Percentiles rank a stretch among this genome's conserved stretches.
Evolutionary conservation across 2,329 filamentous ascomycete species (phyloP).

Genomic region (Epichloe aotearoae): DNA sequence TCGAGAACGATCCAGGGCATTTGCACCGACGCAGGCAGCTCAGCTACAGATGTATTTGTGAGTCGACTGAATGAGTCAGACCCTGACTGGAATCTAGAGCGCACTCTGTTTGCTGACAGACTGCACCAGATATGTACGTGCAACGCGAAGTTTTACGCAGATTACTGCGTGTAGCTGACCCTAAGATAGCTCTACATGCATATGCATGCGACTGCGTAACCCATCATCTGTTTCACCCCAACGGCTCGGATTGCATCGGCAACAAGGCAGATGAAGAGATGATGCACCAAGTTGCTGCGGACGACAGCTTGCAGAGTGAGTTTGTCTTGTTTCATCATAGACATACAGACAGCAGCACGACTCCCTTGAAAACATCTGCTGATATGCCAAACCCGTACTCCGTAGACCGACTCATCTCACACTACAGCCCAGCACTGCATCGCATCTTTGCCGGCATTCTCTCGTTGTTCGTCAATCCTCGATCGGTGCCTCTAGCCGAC

Average conservation of each 20-base stretch:
- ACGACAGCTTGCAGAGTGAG: slow-evolving; percentile 52
- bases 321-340: background rate
- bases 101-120: background rate
- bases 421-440: slow-evolving; percentile 42
- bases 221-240: slow-evolving; percentile 55
- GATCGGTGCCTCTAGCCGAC: slow-evolving; percentile 45
- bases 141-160: background rate
- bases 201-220: slow-evolving; percentile 59
- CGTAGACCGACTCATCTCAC: slow-evolving; percentile 43
- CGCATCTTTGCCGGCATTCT: slow-evolving; percentile 32
- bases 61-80: slow-evolving; percentile 7
- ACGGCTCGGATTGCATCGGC: slow-evolving; percentile 47
- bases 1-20: slow-evolving; percentile 39
- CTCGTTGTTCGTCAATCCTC: slow-evolving; percentile 36
- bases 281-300: slow-evolving; percentile 56
- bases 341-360: background rate
- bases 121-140: slow-evolving; percentile 3
- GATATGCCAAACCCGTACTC: background rate
- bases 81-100: background rate
- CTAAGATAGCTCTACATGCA: slow-evolving; percentile 36
- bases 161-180: background rate
- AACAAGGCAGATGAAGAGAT: slow-evolving; percentile 43
- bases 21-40: slow-evolving; percentile 32
- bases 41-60: slow-evolving; percentile 44
- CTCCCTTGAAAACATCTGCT: background rate